Base-by-base conservation (phyloP, 1,284 basidiomycete genomes). In the Tilletiopsis washingtonensis region DNA sequence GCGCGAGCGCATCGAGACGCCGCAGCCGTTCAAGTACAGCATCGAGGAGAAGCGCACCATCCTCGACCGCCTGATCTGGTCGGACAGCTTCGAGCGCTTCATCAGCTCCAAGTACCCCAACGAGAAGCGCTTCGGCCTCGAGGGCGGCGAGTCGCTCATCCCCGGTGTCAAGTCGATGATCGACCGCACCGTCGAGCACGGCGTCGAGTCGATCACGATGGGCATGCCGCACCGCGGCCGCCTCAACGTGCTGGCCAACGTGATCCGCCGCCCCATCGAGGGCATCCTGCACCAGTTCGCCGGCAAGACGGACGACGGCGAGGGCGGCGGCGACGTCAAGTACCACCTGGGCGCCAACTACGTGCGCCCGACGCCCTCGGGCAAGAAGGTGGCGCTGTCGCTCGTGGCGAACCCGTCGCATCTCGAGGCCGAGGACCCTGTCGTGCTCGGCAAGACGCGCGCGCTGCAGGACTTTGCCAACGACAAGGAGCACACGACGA, bases 141-240 rank as follows among this genome's bases (percentile, higher is more conserved):
- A 99, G 76, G 94, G 94, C 56, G 94, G 91, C 76, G 94, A 99
- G 77, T 82, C 90, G 38, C 83, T 99, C 66, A 88, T 98, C 69
- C 94, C 94, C 40, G 94, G 94, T 67, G 94, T 99, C 90, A 98
- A 99, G 79, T 90, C 90, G 5, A 82, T 99, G 66, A 96, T 98
- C 64, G 94, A 98, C 76, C 86, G 91, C 55, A 91, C 91, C 17
- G 94, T 99, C 68, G 93, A 98, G 65, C 81, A 87, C 63, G 94
- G 94, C 47, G 85, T 96, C 66, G 91, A 91, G 76, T 84, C 89
- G 69, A 85, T 98, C 75, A 94, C 91, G 49, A 91, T 98, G 50
- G 93, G 94, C 69, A 98, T 98, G 94, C 91, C 94, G 34, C 94
- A 99, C 78, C 89, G 94, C 76, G 94, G 94, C 54, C 86, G 93